A percentile compares a stretch with the other conserved stretches of the same genome.
These are phyloP conservation scores for Nothophytophthora sp. DNA, from an alignment of 352 stramenopile genomes.

Conservation along the genomic window DNA sequence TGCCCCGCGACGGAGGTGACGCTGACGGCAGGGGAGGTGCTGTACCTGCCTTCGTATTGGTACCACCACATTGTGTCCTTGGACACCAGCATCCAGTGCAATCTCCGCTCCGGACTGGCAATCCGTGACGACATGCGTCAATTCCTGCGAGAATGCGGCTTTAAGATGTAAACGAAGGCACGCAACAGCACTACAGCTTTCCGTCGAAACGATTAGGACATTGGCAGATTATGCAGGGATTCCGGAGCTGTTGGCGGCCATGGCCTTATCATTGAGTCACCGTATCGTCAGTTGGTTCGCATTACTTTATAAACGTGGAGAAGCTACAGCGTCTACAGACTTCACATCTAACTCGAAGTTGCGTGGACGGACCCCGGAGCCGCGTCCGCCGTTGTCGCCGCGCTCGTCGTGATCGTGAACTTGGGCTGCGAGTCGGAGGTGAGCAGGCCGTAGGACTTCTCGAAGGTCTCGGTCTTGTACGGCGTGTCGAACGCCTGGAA, in stretches of 20 bases:
- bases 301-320: slow-evolving; percentile 24
- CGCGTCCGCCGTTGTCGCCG: no score
- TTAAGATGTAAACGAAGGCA: no score
- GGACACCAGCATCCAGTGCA: slow-evolving; percentile 95
- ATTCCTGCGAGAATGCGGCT: slow-evolving; percentile 45
- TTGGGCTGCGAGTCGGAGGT: slow-evolving; percentile 25
- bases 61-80: slow-evolving; percentile 97
- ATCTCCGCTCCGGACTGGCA: slow-evolving; percentile 71
- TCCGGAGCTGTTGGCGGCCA: no score
- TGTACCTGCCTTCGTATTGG: slow-evolving; percentile 95
- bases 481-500: slow-evolving; percentile 76
- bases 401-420: slow-evolving; percentile 11
- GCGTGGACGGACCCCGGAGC: no score
- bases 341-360: no score
- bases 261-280: no score
- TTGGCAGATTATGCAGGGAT: no score
- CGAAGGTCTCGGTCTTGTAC: slow-evolving; percentile 37
- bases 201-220: no score
- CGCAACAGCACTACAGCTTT: no score
- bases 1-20: slow-evolving; percentile 90
- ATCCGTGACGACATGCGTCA: slow-evolving; percentile 31
- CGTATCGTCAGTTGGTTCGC: no score
- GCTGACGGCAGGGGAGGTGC: slow-evolving; percentile 90
- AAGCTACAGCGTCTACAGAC: no score
- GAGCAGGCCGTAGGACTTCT: slow-evolving; percentile 54